Base-by-base conservation (phyloP, 352 stramenopile species). In the Pythium vanterpoolii region DNA sequence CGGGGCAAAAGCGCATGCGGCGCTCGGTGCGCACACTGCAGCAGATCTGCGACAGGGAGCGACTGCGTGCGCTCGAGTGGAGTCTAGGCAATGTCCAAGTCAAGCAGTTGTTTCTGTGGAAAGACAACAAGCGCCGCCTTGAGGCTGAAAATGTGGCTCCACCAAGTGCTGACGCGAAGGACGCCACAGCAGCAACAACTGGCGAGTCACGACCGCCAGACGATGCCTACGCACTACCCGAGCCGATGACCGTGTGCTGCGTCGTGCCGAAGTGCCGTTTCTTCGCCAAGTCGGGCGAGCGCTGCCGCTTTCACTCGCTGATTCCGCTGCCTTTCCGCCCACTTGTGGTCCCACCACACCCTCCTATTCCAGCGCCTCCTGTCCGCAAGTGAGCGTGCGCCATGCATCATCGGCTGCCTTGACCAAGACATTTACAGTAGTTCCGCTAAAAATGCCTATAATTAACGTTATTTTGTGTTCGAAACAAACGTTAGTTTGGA, bases 241-340 rank as follows among this genome's bases (percentile, higher is more conserved):
- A 85, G 49, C 81, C 81, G 21, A 43, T 45, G 5, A 61, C 73
- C 4, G 66, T 86, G 30, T 86, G 87, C 33, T 92, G 83, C 47
- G 51, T 31, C 13, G 53, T 53, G 3, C 47, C 47, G 1, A 72
- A 64, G 19, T 92, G 83, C 49, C 64, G 27, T 54, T 72, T 73
- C 23, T 92, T 72, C 33, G 83, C 83, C 28, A 92, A 92, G 60
- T 83, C 72, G 4, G 76, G 74, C 34, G 69, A 80, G 30, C 65
- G 50, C 39, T 92, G 83, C 62, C 76, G 64, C 47, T 92, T 90
- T 56, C 82, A 92, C 58, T 77, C 79, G 21, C 31, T 23, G 33
- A 53, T 0, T 36, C 44, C 27, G 60, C 40, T 52, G 11, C 28
- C 4, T 24, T 14, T 47, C 16, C 51, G 21, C 19, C 8, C 10